Conservation (phyloP, 305 asterid genomes). For the Fraxinus ornus region DNA sequence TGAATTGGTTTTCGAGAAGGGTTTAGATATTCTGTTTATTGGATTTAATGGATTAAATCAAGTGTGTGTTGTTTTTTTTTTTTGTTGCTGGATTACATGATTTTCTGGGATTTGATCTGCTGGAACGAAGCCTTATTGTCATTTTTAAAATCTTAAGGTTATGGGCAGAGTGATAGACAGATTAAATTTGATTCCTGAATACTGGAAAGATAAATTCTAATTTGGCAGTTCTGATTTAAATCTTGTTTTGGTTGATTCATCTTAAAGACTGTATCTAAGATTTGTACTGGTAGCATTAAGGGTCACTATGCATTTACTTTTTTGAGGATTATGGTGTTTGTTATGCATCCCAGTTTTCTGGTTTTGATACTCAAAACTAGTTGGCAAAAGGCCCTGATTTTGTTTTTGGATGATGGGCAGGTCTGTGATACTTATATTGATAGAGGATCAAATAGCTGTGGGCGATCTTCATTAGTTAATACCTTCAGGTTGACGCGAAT, state of each 20-base stretch:
- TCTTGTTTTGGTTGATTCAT: neutral
- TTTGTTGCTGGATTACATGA: conserved; percentile 9
- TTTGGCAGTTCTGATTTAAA: conserved; percentile 8
- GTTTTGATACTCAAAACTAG: neutral
- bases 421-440: conserved; percentile 23
- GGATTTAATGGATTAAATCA: conserved; percentile 19
- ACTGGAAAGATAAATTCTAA: neutral
- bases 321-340: neutral
- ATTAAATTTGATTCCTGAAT: neutral
- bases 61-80: neutral
- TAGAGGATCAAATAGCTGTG: conserved; percentile 7
- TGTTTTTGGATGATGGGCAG: conserved; percentile 25
- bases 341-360: conserved; percentile 11
- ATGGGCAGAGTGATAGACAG: conserved; percentile 5
- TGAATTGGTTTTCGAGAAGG: neutral
- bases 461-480: conserved; percentile 11
- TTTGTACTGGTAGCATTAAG: conserved; percentile 10
- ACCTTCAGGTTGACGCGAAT: conserved; percentile 13
- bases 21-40: neutral
- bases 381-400: conserved; percentile 17
- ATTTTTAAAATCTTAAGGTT: neutral
- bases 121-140: conserved; percentile 10
- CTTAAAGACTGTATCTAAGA: neutral
- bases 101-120: conserved; percentile 28
- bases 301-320: neutral